Conservation (phyloP, 768 basidiomycete genomes). For the Agrocybe praecox region DNA sequence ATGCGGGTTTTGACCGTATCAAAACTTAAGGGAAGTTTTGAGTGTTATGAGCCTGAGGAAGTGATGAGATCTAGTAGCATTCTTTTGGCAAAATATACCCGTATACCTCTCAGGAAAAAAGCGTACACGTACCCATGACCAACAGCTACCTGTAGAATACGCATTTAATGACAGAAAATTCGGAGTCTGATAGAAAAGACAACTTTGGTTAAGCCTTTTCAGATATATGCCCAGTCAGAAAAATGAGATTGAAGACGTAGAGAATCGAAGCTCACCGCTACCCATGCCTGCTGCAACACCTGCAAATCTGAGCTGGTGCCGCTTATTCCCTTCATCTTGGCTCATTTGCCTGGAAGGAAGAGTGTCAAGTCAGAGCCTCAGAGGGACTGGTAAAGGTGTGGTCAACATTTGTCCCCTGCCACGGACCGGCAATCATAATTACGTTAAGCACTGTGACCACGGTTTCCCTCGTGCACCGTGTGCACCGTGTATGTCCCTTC, state of each 20-base stretch:
- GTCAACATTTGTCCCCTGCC: no score
- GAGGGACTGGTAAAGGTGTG: no score
- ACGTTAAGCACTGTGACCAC: background rate
- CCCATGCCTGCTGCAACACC: constrained; percentile 63
- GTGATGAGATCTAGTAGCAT: background rate
- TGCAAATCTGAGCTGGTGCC: constrained; percentile 46
- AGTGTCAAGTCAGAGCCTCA: background rate
- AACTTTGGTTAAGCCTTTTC: constrained; percentile 55
- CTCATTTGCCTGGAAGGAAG: constrained; percentile 26
- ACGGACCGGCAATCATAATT: background rate
- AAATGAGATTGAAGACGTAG: background rate
- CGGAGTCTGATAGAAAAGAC: constrained; percentile 4
- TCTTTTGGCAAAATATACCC: background rate
- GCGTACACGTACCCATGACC: constrained; percentile 58
- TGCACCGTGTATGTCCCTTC: no score
- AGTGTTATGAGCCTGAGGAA: background rate
- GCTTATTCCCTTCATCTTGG: constrained; percentile 28
- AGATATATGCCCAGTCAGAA: background rate
- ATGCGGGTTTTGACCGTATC: constrained; percentile 76
- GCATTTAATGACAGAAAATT: constrained; percentile 8
- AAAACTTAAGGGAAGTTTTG: constrained; percentile 42
- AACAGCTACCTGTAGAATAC: constrained; percentile 54
- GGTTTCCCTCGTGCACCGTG: background rate
- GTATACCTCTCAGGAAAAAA: constrained; percentile 6
- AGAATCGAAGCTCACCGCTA: constrained; percentile 47